Percentiles rank a stretch among this genome's conserved stretches.
Evolutionary conservation across 78 protist genomes (phyloP).

Genomic region (Dictyostelium brefeldianum): DNA sequence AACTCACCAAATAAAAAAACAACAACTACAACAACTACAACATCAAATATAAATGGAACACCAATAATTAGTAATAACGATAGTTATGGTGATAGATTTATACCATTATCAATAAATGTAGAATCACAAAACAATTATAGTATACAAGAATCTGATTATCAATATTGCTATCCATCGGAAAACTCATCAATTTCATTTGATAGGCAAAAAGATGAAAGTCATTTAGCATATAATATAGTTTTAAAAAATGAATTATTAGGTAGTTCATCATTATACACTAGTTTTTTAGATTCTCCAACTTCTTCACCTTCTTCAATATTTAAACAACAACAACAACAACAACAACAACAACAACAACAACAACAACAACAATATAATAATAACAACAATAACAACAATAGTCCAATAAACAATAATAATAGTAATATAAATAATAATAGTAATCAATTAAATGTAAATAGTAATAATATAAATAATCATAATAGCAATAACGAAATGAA

Average conservation of each 20-base stretch:
- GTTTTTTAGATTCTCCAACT: background rate
- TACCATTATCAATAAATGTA: constrained; percentile 16
- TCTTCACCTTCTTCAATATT: background rate
- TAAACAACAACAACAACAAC: background rate
- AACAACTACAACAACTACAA: background rate
- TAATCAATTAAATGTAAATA: background rate
- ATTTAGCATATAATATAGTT: constrained; percentile 58
- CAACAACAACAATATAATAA: background rate
- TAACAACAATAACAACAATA: background rate
- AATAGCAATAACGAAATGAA: background rate
- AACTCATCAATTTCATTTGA: background rate
- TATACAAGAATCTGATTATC: background rate
- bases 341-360: background rate
- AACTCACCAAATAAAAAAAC: background rate
- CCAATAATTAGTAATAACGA: background rate
- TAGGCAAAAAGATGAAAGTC: constrained; percentile 35
- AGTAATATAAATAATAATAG: background rate
- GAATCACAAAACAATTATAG: background rate
- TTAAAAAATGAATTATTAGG: constrained; percentile 63
- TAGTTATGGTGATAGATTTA: constrained; percentile 69
- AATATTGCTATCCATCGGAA: background rate
- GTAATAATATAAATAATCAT: no score
- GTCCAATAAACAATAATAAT: background rate
- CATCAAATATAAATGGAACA: background rate
- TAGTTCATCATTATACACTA: background rate